phyloP scores from a whole-genome alignment of 208 protist species.

The Trypanosoma caninum region DNA sequence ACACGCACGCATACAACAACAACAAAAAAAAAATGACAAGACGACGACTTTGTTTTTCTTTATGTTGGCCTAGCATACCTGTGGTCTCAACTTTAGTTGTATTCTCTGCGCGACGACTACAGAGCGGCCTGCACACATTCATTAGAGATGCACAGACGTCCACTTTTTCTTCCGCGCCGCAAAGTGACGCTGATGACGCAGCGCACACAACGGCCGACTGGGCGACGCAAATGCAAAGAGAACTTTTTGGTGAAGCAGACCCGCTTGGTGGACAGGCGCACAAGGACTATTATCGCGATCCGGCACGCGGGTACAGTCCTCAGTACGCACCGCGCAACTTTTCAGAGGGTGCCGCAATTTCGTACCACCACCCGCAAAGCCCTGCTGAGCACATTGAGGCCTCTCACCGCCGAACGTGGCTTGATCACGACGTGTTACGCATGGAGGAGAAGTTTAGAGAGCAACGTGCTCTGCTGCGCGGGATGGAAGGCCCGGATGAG shows the following conservation, averaged over 20 bases:
- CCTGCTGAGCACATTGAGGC: constrained; percentile 38
- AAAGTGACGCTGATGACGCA: background rate
- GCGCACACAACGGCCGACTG: constrained; percentile 30
- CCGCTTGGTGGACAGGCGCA: constrained; percentile 74
- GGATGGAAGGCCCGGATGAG: constrained; percentile 31
- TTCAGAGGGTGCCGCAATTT: constrained; percentile 50
- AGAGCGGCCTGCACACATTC: constrained; percentile 42
- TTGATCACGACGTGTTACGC: constrained; percentile 52
- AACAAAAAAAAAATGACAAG: constrained; percentile 26
- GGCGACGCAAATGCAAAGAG: constrained; percentile 65
- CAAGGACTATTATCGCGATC: constrained; percentile 88
- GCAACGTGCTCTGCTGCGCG: constrained; percentile 31
- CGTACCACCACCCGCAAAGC: constrained; percentile 54
- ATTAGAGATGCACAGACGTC: constrained; percentile 31
- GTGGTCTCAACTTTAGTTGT: background rate
- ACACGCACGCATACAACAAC: no score
- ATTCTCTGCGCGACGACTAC: background rate
- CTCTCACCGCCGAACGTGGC: constrained; percentile 40
- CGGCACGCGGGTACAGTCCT: constrained; percentile 60
- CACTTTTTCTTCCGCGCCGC: background rate
- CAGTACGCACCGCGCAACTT: constrained; percentile 89
- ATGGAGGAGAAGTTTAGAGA: constrained; percentile 25
- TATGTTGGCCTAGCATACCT: no score
- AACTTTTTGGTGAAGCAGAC: constrained; percentile 67
- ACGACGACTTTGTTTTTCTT: constrained; percentile 8